Percentiles rank a stretch among this genome's conserved stretches.
Conservation (phyloP, 148 eudicot species). For the Silene latifolia region DNA sequence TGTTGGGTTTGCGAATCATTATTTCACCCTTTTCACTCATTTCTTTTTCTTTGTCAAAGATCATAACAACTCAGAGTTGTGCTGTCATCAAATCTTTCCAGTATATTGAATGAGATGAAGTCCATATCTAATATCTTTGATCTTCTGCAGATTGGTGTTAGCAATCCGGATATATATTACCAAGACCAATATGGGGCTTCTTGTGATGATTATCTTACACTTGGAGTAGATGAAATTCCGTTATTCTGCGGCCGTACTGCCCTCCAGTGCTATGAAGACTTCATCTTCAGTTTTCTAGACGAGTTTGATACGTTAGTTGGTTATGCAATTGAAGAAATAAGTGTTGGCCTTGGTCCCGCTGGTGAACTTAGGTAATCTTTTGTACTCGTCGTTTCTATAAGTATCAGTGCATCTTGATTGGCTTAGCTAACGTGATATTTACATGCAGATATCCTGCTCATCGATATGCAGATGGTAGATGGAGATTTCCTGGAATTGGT, state of each 20-base stretch:
- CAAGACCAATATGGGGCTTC: constrained; percentile 41
- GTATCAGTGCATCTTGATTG: constrained; percentile 7
- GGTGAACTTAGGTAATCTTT: constrained; percentile 61
- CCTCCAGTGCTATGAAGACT: constrained; percentile 61
- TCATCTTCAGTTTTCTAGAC: constrained; percentile 45
- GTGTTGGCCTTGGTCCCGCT: constrained; percentile 64
- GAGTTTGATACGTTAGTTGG: constrained; percentile 53
- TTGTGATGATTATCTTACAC: constrained; percentile 49
- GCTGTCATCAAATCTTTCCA: not conserved
- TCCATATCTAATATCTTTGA: not conserved
- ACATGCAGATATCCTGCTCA: constrained; percentile 60
- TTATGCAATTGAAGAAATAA: constrained; percentile 46
- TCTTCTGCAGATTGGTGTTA: constrained; percentile 46
- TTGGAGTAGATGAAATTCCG: constrained; percentile 58
- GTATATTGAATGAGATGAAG: constrained; percentile 2
- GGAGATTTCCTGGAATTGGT: constrained; percentile 76
- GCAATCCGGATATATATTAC: constrained; percentile 49
- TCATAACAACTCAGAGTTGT: not conserved
- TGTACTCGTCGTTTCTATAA: constrained; percentile 9
- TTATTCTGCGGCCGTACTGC: constrained; percentile 59
- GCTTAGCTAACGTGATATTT: constrained; percentile 21
- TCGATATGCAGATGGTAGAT: constrained; percentile 51
- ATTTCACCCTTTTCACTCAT: not conserved
- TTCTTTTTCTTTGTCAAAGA: not conserved
- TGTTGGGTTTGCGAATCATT: not conserved